Percentiles rank a stretch among this genome's conserved stretches.
Evolutionary conservation across 1,284 basidiomycete genomes (phyloP).

Genomic region (Meira miltonrushii): DNA sequence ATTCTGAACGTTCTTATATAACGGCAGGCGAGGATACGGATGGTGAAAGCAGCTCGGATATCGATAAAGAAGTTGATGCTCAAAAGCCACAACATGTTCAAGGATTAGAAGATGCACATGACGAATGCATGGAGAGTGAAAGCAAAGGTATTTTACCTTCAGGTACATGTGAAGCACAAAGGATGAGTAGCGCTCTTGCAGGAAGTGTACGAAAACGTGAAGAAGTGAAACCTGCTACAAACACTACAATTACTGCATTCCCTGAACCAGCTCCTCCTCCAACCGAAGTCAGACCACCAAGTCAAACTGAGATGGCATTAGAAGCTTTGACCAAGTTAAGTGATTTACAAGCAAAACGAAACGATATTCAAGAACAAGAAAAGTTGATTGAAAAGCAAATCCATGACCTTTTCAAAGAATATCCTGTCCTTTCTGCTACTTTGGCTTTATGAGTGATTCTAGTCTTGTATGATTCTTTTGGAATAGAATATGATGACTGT

Average conservation of each 20-base stretch:
- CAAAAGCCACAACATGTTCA: slow-evolving; percentile 1
- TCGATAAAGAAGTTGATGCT: background rate
- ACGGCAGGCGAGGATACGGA: background rate
- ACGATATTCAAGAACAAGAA: too few relatives aligned
- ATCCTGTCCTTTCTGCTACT: background rate
- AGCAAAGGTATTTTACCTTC: background rate
- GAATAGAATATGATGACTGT: too few relatives aligned
- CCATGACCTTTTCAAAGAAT: background rate
- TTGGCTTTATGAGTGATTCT: too few relatives aligned
- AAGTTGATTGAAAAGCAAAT: too few relatives aligned
- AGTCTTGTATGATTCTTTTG: too few relatives aligned
- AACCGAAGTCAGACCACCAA: background rate
- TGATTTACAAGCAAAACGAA: too few relatives aligned
- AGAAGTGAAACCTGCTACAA: slow-evolving; percentile 19
- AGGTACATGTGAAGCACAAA: slow-evolving; percentile 3
- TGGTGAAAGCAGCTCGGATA: background rate
- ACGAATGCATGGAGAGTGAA: background rate
- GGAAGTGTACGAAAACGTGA: too few relatives aligned
- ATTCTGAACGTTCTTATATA: too few relatives aligned
- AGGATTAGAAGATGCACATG: background rate
- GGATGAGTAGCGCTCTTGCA: background rate
- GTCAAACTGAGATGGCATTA: background rate
- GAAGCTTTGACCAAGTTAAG: too few relatives aligned
- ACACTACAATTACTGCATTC: slow-evolving; percentile 26
- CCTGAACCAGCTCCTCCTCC: slow-evolving; percentile 1